Evolutionary conservation across 176 grass and related monocot genomes (phyloP).

Genomic region (Phoenix roebelenii): DNA sequence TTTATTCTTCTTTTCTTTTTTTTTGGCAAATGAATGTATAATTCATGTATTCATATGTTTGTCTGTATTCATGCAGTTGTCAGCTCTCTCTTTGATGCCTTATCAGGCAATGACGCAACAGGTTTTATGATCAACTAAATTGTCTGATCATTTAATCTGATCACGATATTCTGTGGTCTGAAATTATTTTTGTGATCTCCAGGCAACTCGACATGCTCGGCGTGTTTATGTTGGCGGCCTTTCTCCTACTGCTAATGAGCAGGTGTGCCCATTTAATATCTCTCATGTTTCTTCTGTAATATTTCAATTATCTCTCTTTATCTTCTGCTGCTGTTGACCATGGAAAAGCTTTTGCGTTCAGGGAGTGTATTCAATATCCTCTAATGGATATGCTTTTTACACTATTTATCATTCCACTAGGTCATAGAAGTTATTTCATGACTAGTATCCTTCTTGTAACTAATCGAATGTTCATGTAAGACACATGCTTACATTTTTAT

Average conservation of each 20-base stretch:
- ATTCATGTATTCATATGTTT: background rate
- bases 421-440: no score
- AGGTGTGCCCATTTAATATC: conserved; percentile 22
- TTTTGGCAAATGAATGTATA: background rate
- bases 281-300: no score
- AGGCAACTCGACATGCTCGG: conserved; percentile 85
- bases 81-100: conserved; percentile 66
- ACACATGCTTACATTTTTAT: no score
- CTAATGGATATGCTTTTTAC: no score
- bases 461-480: no score
- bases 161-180: background rate
- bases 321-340: no score
- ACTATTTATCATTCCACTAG: no score
- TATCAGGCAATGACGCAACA: conserved; percentile 98
- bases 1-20: conserved; percentile 16
- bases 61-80: conserved; percentile 27
- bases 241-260: conserved; percentile 88
- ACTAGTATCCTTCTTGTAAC: no score
- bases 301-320: no score
- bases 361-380: no score
- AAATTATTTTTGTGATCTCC: background rate
- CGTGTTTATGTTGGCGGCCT: conserved; percentile 97
- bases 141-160: no score
- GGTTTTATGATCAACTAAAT: conserved; percentile 13
- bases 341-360: no score